Base-by-base conservation (phyloP, 192 early-diverging fungal genomes). In the Pecoramyces ruminantium region DNA sequence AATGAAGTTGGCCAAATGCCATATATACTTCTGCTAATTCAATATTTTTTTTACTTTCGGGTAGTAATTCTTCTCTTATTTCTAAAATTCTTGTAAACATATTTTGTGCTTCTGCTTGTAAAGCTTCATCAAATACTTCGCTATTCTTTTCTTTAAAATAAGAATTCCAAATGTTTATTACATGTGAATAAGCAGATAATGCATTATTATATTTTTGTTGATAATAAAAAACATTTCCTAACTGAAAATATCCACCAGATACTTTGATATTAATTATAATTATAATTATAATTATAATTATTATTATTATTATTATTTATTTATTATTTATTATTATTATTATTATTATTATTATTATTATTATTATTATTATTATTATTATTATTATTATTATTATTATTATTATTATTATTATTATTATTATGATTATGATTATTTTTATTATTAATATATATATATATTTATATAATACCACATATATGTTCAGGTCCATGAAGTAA, bases 231-330 rank as follows among this genome's bases (percentile, higher is more conserved):
- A 67, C 25, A n/a, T 67, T 67, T 67, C 81, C 89, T 27, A 90
- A 84, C n/a, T 90, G 88, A 79, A 86, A 90, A 78, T 87, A 90
- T 15, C 88, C 89, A 21, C 89, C 89, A 13, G 88, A 82, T 29
- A 89, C 88, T 82, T n/a, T n/a, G n/a, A n/a, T n/a, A n/a, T n/a
- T n/a, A n/a, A n/a, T n/a, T n/a, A n/a, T n/a, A n/a, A n/a, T n/a
- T n/a, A n/a, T n/a, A n/a, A n/a, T n/a, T n/a, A n/a, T n/a, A n/a
- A n/a, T n/a, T n/a, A n/a, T n/a, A n/a, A n/a, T n/a, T n/a, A n/a
- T n/a, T n/a, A n/a, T n/a, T n/a, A n/a, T n/a, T n/a, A n/a, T n/a
- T n/a, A n/a, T n/a, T n/a, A n/a, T n/a, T n/a, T n/a, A n/a, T n/a
- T n/a, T n/a, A n/a, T n/a, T n/a, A n/a, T n/a, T n/a, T n/a, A n/a